phyloP scores from a whole-genome alignment of 225 moss, liverwort and hornwort species.

The Pseudoscleropodium purum region DNA sequence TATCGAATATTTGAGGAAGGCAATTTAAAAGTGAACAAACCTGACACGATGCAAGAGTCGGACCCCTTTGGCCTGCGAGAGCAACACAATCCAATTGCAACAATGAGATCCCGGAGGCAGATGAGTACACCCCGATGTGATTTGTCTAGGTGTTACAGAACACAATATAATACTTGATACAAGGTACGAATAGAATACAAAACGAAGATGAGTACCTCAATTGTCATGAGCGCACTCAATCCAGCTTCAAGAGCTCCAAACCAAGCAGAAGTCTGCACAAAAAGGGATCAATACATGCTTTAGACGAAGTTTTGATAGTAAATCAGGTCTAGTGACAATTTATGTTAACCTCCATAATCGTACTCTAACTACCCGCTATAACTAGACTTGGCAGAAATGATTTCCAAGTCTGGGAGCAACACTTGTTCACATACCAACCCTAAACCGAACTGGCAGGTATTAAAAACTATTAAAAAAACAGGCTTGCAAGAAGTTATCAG shows the following conservation, averaged over 20 bases:
- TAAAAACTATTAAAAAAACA: neutral
- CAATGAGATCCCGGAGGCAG: neutral
- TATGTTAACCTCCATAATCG: neutral
- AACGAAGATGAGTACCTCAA: slow-evolving; percentile 46
- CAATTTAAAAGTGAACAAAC: slow-evolving; percentile 24
- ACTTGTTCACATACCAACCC: neutral
- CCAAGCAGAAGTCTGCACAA: slow-evolving; percentile 70
- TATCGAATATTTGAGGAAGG: neutral
- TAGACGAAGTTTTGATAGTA: neutral
- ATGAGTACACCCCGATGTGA: neutral
- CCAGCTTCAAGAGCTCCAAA: slow-evolving; percentile 90
- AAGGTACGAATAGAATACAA: neutral
- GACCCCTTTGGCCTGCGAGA: slow-evolving; percentile 67
- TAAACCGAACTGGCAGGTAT: neutral
- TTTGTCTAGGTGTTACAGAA: neutral
- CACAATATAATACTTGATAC: neutral
- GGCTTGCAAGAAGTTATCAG: neutral
- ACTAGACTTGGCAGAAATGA: neutral
- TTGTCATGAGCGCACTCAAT: slow-evolving; percentile 73
- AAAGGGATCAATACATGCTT: neutral
- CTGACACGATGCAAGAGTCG: slow-evolving; percentile 93
- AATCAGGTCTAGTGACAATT: neutral
- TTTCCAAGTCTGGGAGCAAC: neutral
- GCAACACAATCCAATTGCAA: neutral
- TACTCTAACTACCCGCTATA: neutral